A percentile compares a stretch with the other conserved stretches of the same genome.
phyloP scores from a whole-genome alignment of 345 rosid species.

The Arabidopsis arenosa region DNA sequence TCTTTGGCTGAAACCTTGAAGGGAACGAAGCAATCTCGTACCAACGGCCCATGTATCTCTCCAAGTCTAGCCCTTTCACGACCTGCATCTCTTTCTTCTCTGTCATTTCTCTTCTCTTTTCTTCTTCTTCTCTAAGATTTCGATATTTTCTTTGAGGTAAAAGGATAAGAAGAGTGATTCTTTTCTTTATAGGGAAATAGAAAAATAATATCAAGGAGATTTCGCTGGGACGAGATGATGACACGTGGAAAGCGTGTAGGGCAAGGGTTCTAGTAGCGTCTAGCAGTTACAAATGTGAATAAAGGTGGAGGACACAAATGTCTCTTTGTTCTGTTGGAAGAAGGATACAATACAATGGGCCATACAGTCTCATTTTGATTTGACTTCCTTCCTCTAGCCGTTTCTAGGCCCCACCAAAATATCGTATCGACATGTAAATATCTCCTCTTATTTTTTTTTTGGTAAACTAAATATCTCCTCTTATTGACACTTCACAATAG shows the following conservation, averaged over 20 bases:
- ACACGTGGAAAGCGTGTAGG: slow-evolving; percentile 44
- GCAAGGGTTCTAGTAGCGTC: slow-evolving; percentile 42
- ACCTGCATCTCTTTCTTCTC: slow-evolving; percentile 67
- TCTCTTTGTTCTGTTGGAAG: not conserved
- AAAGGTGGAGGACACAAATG: slow-evolving; percentile 19
- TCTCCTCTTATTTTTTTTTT: not conserved
- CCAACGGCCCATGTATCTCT: slow-evolving; percentile 92
- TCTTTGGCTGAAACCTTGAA: slow-evolving; percentile 74
- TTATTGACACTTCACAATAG: not conserved
- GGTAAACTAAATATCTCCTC: not conserved
- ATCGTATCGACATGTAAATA: not conserved
- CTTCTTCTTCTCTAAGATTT: slow-evolving; percentile 22
- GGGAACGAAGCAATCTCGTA: slow-evolving; percentile 93
- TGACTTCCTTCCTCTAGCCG: slow-evolving; percentile 12
- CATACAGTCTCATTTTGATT: slow-evolving; percentile 13
- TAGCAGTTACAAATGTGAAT: slow-evolving; percentile 10
- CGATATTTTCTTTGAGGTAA: slow-evolving; percentile 19
- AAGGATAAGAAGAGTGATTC: slow-evolving; percentile 21
- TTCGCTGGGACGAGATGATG: slow-evolving; percentile 42
- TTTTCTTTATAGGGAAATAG: not conserved
- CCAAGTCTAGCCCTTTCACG: slow-evolving; percentile 67
- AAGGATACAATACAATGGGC: slow-evolving; percentile 29
- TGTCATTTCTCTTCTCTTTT: slow-evolving; percentile 40
- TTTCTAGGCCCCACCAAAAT: not conserved
- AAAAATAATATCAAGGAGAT: not conserved